phyloP scores from a whole-genome alignment of 345 rosid species.

The Pistacia integerrima region DNA sequence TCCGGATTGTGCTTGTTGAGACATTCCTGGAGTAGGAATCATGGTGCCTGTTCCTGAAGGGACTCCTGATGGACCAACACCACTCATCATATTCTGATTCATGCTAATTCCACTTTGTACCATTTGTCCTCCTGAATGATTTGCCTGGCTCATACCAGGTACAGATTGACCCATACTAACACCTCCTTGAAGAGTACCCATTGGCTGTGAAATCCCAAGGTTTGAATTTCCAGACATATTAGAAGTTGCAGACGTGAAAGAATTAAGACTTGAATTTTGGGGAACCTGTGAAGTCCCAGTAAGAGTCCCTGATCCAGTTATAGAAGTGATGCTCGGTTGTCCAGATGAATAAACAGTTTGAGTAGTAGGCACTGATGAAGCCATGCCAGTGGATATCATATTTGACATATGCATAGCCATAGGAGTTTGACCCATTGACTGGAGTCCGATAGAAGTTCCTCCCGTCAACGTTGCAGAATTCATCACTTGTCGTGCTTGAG shows the following conservation, averaged over 20 bases:
- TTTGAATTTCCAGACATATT: constrained; percentile 67
- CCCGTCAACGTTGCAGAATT: constrained; percentile 83
- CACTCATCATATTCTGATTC: constrained; percentile 76
- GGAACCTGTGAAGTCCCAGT: constrained; percentile 65
- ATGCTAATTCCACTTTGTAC: constrained; percentile 76
- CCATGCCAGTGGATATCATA: constrained; percentile 93
- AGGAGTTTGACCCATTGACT: constrained; percentile 73
- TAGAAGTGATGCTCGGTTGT: constrained; percentile 60
- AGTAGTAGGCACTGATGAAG: constrained; percentile 76
- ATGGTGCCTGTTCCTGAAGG: constrained; percentile 75
- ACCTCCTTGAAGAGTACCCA: constrained; percentile 54
- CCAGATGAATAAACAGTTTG: constrained; percentile 79
- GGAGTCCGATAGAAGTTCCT: constrained; percentile 82
- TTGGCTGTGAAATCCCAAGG: constrained; percentile 76
- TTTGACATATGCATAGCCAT: constrained; percentile 95
- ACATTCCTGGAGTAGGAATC: constrained; percentile 93
- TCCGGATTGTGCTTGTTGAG: constrained; percentile 70
- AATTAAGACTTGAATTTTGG: constrained; percentile 55
- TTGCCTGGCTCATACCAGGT: constrained; percentile 82
- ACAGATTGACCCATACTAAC: constrained; percentile 52
- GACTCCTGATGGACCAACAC: constrained; percentile 65
- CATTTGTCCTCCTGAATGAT: constrained; percentile 73
- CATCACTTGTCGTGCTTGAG: constrained; percentile 89
- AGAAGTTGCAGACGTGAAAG: constrained; percentile 60
- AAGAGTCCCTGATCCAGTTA: constrained; percentile 66